phyloP scores from a whole-genome alignment of 192 early-diverging fungal genomes.

The Funneliformis mosseae region DNA sequence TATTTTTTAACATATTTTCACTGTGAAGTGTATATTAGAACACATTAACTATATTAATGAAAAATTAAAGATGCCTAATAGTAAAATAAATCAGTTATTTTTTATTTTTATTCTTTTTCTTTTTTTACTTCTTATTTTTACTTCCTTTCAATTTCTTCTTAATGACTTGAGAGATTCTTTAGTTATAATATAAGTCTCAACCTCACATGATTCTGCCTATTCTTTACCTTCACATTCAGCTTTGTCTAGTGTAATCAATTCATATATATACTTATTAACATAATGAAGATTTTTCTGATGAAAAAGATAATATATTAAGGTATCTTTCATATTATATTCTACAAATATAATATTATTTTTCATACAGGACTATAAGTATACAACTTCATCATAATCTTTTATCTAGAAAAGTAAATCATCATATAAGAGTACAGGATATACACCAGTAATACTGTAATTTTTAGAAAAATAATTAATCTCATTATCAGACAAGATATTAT shows the following conservation, averaged over 20 bases:
- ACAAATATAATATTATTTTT: too few species aligned
- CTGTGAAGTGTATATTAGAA: too few species aligned
- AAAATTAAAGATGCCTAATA: neutral
- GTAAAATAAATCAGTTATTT: conserved; percentile 14
- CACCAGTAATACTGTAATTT: too few species aligned
- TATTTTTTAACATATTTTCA: too few species aligned
- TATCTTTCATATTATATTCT: too few species aligned
- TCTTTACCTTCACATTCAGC: neutral
- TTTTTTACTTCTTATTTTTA: conserved; percentile 4
- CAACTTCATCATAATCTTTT: too few species aligned
- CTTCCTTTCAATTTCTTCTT: neutral
- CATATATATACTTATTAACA: neutral
- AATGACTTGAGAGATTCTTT: conserved; percentile 7
- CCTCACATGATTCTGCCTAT: neutral
- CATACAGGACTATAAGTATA: too few species aligned
- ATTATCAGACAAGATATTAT: neutral
- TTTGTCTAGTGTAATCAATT: neutral
- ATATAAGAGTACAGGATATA: too few species aligned
- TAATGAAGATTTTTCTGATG: too few species aligned
- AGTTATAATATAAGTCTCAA: neutral
- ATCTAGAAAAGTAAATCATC: too few species aligned
- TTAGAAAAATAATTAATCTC: too few species aligned
- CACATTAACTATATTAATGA: neutral
- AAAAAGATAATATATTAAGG: too few species aligned
- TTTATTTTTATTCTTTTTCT: neutral